phyloP scores from a whole-genome alignment of 345 rosid species.

The Streptanthus diversifolius region DNA sequence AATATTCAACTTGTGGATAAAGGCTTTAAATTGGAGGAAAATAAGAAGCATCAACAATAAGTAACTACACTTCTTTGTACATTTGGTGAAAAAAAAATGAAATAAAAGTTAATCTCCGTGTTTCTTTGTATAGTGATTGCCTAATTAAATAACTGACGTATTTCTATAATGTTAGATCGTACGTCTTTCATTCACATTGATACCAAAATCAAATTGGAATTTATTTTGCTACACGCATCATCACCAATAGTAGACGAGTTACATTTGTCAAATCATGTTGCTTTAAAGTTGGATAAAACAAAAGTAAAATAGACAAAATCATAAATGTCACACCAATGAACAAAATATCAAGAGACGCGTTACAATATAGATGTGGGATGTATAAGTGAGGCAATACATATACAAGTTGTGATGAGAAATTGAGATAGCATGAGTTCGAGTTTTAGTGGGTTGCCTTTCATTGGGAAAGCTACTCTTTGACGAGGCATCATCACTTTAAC shows the following conservation, averaged over 20 bases:
- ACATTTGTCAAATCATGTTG: not conserved
- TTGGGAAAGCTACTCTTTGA: not conserved
- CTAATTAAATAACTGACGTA: not conserved
- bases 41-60: not conserved
- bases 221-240: not conserved
- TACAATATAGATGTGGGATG: constrained; percentile 4
- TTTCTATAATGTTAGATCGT: not conserved
- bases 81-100: not conserved
- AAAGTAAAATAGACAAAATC: constrained; percentile 8
- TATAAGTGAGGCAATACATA: too few species aligned
- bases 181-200: not conserved
- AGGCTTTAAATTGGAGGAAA: not conserved
- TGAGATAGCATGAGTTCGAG: not conserved
- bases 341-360: not conserved
- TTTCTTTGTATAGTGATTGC: not conserved
- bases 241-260: not conserved
- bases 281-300: constrained; percentile 1
- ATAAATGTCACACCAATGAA: not conserved
- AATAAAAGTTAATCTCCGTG: not conserved
- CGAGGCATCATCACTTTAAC: constrained; percentile 8
- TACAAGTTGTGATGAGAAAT: not conserved
- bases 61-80: not conserved
- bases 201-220: not conserved
- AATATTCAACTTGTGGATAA: too few species aligned
- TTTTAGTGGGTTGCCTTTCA: constrained; percentile 14